Conservation (phyloP, 73 alveolate species). For the Paramecium sexaurelia region DNA sequence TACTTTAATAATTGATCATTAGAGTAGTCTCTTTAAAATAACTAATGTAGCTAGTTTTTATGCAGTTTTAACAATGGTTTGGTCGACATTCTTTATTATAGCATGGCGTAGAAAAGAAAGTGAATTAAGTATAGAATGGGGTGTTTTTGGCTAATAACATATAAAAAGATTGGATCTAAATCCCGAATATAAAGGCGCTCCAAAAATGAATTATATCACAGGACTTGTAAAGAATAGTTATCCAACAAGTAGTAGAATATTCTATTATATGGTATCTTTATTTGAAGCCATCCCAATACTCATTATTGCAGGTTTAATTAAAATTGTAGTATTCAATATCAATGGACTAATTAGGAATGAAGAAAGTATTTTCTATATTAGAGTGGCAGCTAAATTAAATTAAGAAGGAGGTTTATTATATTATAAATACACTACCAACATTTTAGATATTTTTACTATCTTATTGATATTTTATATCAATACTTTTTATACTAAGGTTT, state of each 20-base stretch:
- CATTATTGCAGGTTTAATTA: conserved; percentile 70
- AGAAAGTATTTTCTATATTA: conserved; percentile 43
- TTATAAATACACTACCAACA: conserved; percentile 54
- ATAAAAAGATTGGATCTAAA: conserved; percentile 72
- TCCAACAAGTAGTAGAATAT: conserved; percentile 71
- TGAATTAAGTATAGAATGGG: conserved; percentile 75
- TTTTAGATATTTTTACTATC: conserved; percentile 61
- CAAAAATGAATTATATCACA: conserved; percentile 71
- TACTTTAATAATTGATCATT: conserved; percentile 30
- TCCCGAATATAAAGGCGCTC: conserved; percentile 76
- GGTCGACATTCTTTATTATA: conserved; percentile 77
- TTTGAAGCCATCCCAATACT: conserved; percentile 69
- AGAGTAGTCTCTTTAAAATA: conserved; percentile 49
- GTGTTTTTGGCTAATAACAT: conserved; percentile 71
- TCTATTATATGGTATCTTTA: conserved; percentile 70
- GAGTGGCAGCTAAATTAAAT: conserved; percentile 58
- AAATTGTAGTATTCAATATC: conserved; percentile 73
- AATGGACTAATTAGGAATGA: conserved; percentile 69
- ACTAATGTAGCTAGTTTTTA: conserved; percentile 67
- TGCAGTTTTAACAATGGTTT: conserved; percentile 72
- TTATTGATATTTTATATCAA: conserved; percentile 68
- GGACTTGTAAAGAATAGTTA: conserved; percentile 70
- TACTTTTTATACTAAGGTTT: conserved; percentile 70
- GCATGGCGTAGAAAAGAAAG: conserved; percentile 78
- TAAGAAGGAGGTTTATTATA: conserved; percentile 62